Conservation (phyloP, 768 basidiomycete species). For the Gautieria morchelliformis region DNA sequence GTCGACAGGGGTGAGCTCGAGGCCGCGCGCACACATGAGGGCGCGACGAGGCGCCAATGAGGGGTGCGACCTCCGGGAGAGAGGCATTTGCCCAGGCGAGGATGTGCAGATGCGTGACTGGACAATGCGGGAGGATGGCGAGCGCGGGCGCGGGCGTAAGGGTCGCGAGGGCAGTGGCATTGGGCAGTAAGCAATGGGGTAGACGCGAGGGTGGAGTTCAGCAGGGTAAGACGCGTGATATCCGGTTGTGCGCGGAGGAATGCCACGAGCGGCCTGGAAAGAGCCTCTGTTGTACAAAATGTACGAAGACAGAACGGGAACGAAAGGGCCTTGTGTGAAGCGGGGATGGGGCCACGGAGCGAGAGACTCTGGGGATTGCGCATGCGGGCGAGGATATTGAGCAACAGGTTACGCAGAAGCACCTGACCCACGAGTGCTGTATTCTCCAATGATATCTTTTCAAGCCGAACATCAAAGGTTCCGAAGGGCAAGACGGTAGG, state of each 20-base stretch:
- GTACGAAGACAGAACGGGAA: constrained; percentile 5
- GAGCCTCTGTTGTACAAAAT: constrained; percentile 6
- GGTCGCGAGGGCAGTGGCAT: constrained; percentile 1
- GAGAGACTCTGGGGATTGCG: constrained; percentile 1
- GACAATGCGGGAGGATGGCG: constrained; percentile 2
- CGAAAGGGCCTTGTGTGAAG: not conserved
- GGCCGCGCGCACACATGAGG: constrained; percentile 3
- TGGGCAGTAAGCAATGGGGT: not conserved
- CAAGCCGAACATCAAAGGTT: constrained; percentile 6
- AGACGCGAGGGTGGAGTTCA: not conserved
- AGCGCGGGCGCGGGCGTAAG: constrained; percentile 4
- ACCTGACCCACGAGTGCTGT: constrained; percentile 56
- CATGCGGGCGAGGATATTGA: not conserved
- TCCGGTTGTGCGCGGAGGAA: constrained; percentile 3
- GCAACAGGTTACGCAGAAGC: constrained; percentile 68
- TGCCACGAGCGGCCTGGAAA: not conserved
- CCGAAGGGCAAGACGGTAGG: not conserved
- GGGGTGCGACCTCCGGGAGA: not conserved
- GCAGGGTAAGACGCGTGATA: constrained; percentile 6
- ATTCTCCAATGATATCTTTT: not conserved
- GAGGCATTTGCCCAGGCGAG: constrained; percentile 4
- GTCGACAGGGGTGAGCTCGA: constrained; percentile 2
- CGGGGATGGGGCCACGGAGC: constrained; percentile 1
- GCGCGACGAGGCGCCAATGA: not conserved
- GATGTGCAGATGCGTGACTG: constrained; percentile 5